Percentiles rank a stretch among this genome's conserved stretches.
These are phyloP conservation scores for Lachnellula hyalina DNA, from an alignment of 2,329 filamentous ascomycete species.

Conservation along the genomic window DNA sequence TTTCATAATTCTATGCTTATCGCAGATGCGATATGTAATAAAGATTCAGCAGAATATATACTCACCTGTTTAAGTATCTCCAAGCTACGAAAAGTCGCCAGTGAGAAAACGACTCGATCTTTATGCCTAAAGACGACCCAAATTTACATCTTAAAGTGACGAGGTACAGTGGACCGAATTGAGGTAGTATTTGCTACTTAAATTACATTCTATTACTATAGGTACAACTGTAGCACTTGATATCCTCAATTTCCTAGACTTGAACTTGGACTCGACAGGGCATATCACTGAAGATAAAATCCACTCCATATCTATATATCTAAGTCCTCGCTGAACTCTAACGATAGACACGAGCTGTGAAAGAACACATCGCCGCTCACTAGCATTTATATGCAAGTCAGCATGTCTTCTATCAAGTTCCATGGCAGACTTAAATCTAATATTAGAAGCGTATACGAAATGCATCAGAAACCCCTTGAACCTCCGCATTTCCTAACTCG, in stretches of 20 bases:
- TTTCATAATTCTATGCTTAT: neutral
- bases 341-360: neutral
- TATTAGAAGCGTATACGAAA: neutral
- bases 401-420: neutral
- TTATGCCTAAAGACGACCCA: too few species aligned
- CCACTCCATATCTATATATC: neutral
- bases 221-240: neutral
- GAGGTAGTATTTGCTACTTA: neutral
- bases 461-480: neutral
- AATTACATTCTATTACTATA: neutral
- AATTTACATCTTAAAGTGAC: too few species aligned
- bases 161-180: too few species aligned
- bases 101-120: neutral
- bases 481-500: neutral
- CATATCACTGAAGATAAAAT: neutral
- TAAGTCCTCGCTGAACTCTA: neutral
- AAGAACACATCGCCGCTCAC: neutral
- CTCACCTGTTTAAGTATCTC: neutral
- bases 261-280: neutral
- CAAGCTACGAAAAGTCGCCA: neutral
- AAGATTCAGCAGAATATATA: neutral
- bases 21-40: neutral
- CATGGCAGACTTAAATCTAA: neutral
- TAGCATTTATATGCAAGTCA: neutral
- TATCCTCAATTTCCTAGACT: neutral